A percentile compares a stretch with the other conserved stretches of the same genome.
These are phyloP conservation scores for Phytophthora quininea DNA, from an alignment of 352 stramenopile species.

Conservation along the genomic window DNA sequence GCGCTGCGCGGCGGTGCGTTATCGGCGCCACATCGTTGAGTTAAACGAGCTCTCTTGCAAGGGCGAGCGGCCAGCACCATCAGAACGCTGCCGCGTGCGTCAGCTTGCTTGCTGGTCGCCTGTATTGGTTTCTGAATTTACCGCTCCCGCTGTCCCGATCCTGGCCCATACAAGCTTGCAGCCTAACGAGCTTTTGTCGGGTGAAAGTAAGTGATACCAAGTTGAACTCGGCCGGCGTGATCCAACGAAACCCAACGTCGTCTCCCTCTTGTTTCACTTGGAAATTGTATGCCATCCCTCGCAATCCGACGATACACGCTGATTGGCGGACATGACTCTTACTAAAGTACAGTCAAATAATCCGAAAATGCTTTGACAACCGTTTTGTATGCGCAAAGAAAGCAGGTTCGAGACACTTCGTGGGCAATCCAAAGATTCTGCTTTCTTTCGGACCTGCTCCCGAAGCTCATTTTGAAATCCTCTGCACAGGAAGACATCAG, in stretches of 20 bases:
- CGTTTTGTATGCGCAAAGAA: not conserved
- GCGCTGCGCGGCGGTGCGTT: not conserved
- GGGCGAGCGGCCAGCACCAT: not conserved
- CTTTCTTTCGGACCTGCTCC: constrained; percentile 27
- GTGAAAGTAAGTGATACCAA: constrained; percentile 14
- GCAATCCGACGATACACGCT: not conserved
- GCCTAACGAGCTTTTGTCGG: constrained; percentile 31
- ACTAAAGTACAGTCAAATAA: not conserved
- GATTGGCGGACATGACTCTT: not conserved
- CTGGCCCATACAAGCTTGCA: constrained; percentile 10
- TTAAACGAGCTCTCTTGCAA: not conserved
- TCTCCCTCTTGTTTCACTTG: not conserved
- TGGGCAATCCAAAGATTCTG: constrained; percentile 25
- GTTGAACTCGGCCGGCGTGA: not conserved
- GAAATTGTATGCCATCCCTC: not conserved
- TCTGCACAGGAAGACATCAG: constrained; percentile 19
- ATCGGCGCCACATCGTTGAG: not conserved
- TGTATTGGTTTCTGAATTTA: constrained; percentile 2
- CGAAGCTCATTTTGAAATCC: constrained; percentile 44
- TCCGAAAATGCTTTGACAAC: constrained; percentile 1
- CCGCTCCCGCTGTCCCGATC: constrained; percentile 11
- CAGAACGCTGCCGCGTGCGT: not conserved
- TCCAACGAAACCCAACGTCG: constrained; percentile 1
- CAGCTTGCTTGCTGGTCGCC: not conserved
- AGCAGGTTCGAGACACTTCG: constrained; percentile 35